Evolutionary conservation across 2,329 filamentous ascomycete genomes (phyloP).

Genomic region (Ophiostoma australiae): DNA sequence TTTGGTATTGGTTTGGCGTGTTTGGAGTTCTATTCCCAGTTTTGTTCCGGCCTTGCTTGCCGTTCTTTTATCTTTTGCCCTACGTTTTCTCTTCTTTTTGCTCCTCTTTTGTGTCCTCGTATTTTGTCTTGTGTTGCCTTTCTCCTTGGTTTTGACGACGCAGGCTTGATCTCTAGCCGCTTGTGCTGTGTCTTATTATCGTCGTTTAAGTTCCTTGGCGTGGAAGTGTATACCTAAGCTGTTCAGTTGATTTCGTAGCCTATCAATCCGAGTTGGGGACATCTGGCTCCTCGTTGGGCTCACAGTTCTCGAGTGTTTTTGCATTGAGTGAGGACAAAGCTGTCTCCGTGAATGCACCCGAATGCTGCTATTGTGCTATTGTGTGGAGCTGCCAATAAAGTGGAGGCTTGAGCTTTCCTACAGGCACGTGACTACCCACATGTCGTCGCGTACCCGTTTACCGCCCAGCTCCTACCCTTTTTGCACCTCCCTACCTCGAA

Average conservation of each 20-base stretch:
- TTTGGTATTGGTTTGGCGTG: not conserved
- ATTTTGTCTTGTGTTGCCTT: not conserved
- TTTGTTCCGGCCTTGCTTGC: not conserved
- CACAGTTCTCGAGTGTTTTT: not conserved
- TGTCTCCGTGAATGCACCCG: not conserved
- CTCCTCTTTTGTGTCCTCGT: not conserved
- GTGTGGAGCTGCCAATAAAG: not conserved
- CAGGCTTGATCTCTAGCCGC: not conserved
- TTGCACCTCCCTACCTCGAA: constrained; percentile 13
- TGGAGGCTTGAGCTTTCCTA: not conserved
- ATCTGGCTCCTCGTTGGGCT: not conserved
- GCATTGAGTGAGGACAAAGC: not conserved
- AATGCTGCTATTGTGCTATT: not conserved
- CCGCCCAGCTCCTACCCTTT: not conserved
- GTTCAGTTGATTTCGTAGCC: not conserved
- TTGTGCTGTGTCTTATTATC: not conserved
- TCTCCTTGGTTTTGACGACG: not conserved
- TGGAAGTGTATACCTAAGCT: constrained; percentile 10
- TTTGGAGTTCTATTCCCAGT: not conserved
- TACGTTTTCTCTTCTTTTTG: not conserved
- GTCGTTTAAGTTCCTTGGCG: no score
- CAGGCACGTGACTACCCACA: not conserved
- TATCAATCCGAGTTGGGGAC: not conserved
- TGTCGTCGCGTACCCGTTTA: constrained; percentile 10
- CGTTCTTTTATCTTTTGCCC: not conserved